Percentiles rank a stretch among this genome's conserved stretches.
phyloP scores from a whole-genome alignment of 306 rosid genomes.

The Sophora flavescens region DNA sequence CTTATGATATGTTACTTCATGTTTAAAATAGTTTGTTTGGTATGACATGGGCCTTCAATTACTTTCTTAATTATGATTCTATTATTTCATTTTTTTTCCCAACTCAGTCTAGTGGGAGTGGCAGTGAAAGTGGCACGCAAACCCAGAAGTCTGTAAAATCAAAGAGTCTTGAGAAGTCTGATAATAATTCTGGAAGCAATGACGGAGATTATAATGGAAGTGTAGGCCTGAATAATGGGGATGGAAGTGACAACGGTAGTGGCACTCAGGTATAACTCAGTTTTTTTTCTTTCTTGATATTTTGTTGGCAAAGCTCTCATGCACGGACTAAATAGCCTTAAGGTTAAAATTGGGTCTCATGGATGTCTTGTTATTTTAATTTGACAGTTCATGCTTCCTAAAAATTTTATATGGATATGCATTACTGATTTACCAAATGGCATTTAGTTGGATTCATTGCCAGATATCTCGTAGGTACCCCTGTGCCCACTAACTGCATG shows the following conservation, averaged over 20 bases:
- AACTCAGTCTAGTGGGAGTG: conserved; percentile 92
- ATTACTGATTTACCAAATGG: background rate
- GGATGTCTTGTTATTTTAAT: conserved; percentile 12
- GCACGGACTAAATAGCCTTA: conserved; percentile 1
- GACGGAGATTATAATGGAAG: conserved; percentile 75
- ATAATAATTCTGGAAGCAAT: conserved; percentile 74
- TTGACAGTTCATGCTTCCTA: background rate
- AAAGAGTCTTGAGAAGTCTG: conserved; percentile 63
- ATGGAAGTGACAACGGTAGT: conserved; percentile 86
- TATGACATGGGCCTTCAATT: background rate
- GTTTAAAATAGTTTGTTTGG: conserved; percentile 30
- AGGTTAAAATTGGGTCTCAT: background rate
- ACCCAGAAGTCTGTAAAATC: conserved; percentile 81
- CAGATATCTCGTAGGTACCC: background rate
- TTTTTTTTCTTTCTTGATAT: conserved; percentile 18
- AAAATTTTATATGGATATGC: background rate
- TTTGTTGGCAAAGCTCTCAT: conserved; percentile 20
- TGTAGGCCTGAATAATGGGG: conserved; percentile 65
- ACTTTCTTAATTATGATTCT: conserved; percentile 31
- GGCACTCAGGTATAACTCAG: conserved; percentile 78
- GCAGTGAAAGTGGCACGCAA: conserved; percentile 88
- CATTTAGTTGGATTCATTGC: conserved; percentile 10
- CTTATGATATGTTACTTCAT: conserved; percentile 28
- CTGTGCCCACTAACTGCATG: background rate
- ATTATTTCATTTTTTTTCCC: conserved; percentile 20